Evolutionary conservation across 139 green algal species (phyloP).

Genomic region (Chlorella sorokiniana): DNA sequence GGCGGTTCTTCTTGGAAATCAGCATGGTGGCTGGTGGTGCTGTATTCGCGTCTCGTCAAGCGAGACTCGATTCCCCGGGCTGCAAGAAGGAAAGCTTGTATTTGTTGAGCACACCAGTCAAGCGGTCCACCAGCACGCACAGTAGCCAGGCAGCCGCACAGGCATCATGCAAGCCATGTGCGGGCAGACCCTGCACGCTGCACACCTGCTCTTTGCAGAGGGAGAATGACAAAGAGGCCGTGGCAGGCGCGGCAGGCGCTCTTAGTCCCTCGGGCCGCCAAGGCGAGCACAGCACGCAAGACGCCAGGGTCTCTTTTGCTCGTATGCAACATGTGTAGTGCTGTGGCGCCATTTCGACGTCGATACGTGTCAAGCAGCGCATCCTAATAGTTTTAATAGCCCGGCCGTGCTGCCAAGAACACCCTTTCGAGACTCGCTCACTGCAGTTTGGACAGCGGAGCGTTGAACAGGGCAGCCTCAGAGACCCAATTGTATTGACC

Average conservation of each 20-base stretch:
- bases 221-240: slow-evolving; percentile 27
- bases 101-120: background rate
- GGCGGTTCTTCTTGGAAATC: slow-evolving; percentile 98
- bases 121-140: background rate
- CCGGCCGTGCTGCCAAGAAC: too few relatives aligned
- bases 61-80: slow-evolving; percentile 90
- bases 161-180: background rate
- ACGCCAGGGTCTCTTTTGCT: too few relatives aligned
- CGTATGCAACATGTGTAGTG: too few relatives aligned
- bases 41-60: slow-evolving; percentile 83
- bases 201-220: slow-evolving; percentile 13
- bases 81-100: slow-evolving; percentile 3
- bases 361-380: too few relatives aligned
- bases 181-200: background rate
- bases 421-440: too few relatives aligned
- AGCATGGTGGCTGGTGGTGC: slow-evolving; percentile 82
- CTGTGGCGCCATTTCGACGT: too few relatives aligned
- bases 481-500: background rate
- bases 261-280: background rate
- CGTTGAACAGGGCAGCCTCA: background rate
- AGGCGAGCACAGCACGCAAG: background rate
- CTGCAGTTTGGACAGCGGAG: background rate
- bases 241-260: background rate
- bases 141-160: background rate
- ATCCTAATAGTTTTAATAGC: too few relatives aligned